Evolutionary conservation across 2,329 filamentous ascomycete species (phyloP).

Genomic region (Colletotrichum filicis): DNA sequence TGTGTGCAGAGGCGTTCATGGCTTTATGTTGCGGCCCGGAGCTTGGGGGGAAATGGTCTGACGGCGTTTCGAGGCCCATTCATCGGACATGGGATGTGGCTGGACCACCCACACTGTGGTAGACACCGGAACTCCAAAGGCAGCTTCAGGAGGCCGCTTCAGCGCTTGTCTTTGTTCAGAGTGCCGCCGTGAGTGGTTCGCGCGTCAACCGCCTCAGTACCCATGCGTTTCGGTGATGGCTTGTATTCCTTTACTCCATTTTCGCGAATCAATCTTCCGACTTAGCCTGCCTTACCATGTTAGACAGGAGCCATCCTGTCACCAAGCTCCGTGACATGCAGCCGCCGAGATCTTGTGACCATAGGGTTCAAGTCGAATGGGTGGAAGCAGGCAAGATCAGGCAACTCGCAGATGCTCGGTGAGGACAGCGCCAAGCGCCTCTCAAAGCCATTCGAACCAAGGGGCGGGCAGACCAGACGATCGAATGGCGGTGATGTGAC

Average conservation of each 20-base stretch:
- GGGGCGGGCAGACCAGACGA: conserved; percentile 11
- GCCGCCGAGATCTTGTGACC: conserved; percentile 26
- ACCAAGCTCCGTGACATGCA: conserved; percentile 17
- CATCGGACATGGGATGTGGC: conserved; percentile 14
- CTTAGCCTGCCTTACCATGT: conserved; percentile 4
- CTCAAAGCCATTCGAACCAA: conserved; percentile 5
- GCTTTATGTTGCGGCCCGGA: conserved; percentile 17
- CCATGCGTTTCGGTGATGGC: neutral
- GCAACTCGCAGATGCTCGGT: conserved; percentile 27
- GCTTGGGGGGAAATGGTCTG: conserved; percentile 25
- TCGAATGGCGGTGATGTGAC: conserved; percentile 16
- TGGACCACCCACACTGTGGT: neutral
- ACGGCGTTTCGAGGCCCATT: conserved; percentile 25
- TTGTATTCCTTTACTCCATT: neutral
- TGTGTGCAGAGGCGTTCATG: conserved; percentile 10
- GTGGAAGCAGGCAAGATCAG: conserved; percentile 29
- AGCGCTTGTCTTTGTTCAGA: no score
- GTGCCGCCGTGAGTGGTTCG: neutral
- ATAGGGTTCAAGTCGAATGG: conserved; percentile 10
- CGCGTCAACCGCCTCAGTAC: neutral
- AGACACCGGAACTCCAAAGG: neutral
- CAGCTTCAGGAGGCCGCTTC: neutral
- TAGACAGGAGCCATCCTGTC: neutral
- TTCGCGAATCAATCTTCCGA: neutral
- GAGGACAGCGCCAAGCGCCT: conserved; percentile 21